Evolutionary conservation across 306 rosid genomes (phyloP).

Genomic region (Styphnolobium japonicum): DNA sequence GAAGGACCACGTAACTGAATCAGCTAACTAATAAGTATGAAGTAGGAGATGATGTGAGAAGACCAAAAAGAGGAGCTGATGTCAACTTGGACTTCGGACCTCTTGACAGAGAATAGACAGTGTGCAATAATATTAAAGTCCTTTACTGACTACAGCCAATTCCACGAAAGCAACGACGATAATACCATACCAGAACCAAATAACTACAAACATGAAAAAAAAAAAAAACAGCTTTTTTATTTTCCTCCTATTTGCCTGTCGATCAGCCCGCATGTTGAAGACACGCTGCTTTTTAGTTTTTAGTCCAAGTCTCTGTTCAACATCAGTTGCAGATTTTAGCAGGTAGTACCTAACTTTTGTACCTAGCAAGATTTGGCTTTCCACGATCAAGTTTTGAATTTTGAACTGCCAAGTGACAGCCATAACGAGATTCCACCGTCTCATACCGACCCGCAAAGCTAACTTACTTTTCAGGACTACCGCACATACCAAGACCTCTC

Average conservation of each 20-base stretch:
- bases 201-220: not conserved
- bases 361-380: slow-evolving; percentile 34
- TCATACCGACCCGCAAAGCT: slow-evolving; percentile 50
- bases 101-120: slow-evolving; percentile 28
- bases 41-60: slow-evolving; percentile 24
- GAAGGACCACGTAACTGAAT: slow-evolving; percentile 25
- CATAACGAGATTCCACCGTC: slow-evolving; percentile 62
- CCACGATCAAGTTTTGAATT: slow-evolving; percentile 24
- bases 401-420: slow-evolving; percentile 45
- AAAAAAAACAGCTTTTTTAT: not conserved
- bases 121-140: slow-evolving; percentile 22
- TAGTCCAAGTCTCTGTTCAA: slow-evolving; percentile 25
- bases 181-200: slow-evolving; percentile 13
- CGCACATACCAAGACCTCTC: slow-evolving; percentile 48
- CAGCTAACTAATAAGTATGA: not conserved
- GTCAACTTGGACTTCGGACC: slow-evolving; percentile 36
- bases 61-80: slow-evolving; percentile 24
- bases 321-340: slow-evolving; percentile 37
- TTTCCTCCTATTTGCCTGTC: not conserved
- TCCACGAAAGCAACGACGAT: slow-evolving; percentile 29
- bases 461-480: slow-evolving; percentile 55
- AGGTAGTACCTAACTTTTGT: slow-evolving; percentile 26
- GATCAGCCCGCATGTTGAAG: slow-evolving; percentile 15
- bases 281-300: slow-evolving; percentile 5
- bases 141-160: slow-evolving; percentile 7